Evolutionary conservation across 371 early-diverging fungal genomes (phyloP).

Genomic region (Quaeritorhiza haematococci): DNA sequence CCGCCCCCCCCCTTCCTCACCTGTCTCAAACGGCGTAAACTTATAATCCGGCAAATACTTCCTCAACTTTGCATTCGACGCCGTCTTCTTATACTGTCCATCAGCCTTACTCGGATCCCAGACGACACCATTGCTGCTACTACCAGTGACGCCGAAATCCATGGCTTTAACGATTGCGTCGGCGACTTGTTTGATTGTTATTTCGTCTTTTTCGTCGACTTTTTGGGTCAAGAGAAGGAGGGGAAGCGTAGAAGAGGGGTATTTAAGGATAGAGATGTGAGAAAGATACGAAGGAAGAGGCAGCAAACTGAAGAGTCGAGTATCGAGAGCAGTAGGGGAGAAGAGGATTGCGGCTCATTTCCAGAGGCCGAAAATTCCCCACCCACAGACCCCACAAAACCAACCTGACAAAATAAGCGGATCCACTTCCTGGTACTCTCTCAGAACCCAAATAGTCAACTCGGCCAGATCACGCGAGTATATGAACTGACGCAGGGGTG

Average conservation of each 20-base stretch:
- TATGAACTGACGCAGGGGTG: constrained; percentile 83
- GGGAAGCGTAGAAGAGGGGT: no score
- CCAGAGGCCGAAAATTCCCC: not conserved
- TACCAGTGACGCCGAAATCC: constrained; percentile 48
- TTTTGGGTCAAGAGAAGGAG: no score
- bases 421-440: constrained; percentile 74
- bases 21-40: constrained; percentile 75
- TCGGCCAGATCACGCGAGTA: constrained; percentile 79
- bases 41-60: constrained; percentile 70
- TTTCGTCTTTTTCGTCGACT: constrained; percentile 77
- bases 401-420: constrained; percentile 80
- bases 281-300: no score
- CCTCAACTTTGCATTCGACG: constrained; percentile 73
- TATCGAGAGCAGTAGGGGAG: constrained; percentile 3
- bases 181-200: constrained; percentile 77
- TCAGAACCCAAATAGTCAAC: constrained; percentile 76
- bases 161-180: constrained; percentile 68
- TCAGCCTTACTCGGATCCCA: constrained; percentile 76
- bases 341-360: not conserved
- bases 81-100: constrained; percentile 86
- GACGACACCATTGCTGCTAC: constrained; percentile 18
- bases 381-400: constrained; percentile 5
- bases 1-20: no score
- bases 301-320: no score
- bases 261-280: no score